Percentiles rank a stretch among this genome's conserved stretches.
Evolutionary conservation across 2,329 filamentous ascomycete genomes (phyloP).

Genomic region (Falciphora oryzae): DNA sequence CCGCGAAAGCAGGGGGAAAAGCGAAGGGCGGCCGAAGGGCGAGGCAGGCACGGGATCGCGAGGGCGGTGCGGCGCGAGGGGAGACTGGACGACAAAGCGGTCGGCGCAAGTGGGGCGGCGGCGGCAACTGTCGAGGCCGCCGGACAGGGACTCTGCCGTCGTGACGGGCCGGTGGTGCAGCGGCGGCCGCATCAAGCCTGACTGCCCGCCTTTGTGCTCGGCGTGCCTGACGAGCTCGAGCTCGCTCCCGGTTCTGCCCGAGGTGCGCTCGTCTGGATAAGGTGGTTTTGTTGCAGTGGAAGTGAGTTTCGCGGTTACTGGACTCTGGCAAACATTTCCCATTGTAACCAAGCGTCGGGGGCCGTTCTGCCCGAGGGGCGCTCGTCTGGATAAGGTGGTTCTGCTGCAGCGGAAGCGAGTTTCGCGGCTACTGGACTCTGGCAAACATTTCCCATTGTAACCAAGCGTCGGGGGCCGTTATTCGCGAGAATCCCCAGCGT

Average conservation of each 20-base stretch:
- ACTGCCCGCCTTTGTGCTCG: slow-evolving; percentile 26
- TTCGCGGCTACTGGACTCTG: slow-evolving; percentile 34
- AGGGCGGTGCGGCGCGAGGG: no score
- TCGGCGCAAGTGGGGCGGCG: no score
- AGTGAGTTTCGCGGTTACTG: slow-evolving; percentile 28
- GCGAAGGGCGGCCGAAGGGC: no score
- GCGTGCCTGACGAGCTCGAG: slow-evolving; percentile 31
- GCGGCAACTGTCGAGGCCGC: slow-evolving; percentile 57
- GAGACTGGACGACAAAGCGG: no score
- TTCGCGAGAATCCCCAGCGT: slow-evolving; percentile 20
- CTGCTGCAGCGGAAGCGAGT: no score
- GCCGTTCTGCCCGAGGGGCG: no score
- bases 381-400: no score
- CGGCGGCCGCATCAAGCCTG: slow-evolving; percentile 8
- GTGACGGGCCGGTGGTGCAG: slow-evolving; percentile 49
- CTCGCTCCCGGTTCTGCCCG: slow-evolving; percentile 66
- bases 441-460: slow-evolving; percentile 41
- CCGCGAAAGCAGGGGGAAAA: no score
- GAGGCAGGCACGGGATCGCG: no score
- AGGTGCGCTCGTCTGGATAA: slow-evolving; percentile 55
- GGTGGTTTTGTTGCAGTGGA: slow-evolving; percentile 22
- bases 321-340: slow-evolving; percentile 38
- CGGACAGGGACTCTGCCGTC: slow-evolving; percentile 54
- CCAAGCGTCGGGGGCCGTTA: no score
- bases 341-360: slow-evolving; percentile 42